These are phyloP conservation scores for Liriodendron chinense DNA, from an alignment of 164 flowering plant species.

Conservation along the genomic window DNA sequence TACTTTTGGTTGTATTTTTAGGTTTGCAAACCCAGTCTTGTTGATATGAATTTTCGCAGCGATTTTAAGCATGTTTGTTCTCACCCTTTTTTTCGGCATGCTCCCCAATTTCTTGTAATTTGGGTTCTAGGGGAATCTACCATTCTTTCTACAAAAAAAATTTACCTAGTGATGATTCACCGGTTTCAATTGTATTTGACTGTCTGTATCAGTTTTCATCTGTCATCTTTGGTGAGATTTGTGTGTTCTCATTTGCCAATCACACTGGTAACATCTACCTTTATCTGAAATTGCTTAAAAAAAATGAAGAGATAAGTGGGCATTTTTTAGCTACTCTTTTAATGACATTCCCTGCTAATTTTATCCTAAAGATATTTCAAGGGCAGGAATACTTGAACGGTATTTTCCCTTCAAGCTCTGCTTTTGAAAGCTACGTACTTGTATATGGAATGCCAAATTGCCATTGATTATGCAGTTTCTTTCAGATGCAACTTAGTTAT, in stretches of 20 bases:
- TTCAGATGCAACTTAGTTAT: too few relatives aligned
- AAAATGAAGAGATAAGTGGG: too few relatives aligned
- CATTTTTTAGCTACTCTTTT: too few relatives aligned
- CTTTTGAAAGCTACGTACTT: too few relatives aligned
- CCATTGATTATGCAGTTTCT: too few relatives aligned
- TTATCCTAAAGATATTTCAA: too few relatives aligned
- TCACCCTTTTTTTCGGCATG: not conserved
- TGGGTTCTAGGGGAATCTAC: constrained; percentile 7
- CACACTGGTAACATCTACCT: not conserved
- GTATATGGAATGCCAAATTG: too few relatives aligned
- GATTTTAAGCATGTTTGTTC: constrained; percentile 7
- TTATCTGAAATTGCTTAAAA: not conserved
- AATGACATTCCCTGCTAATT: too few relatives aligned
- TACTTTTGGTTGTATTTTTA: constrained; percentile 9
- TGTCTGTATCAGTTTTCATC: not conserved
- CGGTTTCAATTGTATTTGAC: constrained; percentile 15
- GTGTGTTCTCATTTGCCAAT: not conserved
- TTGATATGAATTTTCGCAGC: constrained; percentile 15
- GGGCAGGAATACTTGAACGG: too few relatives aligned
- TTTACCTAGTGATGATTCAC: constrained; percentile 18
- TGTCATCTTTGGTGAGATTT: not conserved
- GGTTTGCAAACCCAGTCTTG: constrained; percentile 22
- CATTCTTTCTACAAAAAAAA: constrained; percentile 5
- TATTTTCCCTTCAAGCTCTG: too few relatives aligned
- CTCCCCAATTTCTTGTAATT: constrained; percentile 13